These are phyloP conservation scores for Colletotrichum tabaci DNA, from an alignment of 2,329 filamentous ascomycete species.

Conservation along the genomic window DNA sequence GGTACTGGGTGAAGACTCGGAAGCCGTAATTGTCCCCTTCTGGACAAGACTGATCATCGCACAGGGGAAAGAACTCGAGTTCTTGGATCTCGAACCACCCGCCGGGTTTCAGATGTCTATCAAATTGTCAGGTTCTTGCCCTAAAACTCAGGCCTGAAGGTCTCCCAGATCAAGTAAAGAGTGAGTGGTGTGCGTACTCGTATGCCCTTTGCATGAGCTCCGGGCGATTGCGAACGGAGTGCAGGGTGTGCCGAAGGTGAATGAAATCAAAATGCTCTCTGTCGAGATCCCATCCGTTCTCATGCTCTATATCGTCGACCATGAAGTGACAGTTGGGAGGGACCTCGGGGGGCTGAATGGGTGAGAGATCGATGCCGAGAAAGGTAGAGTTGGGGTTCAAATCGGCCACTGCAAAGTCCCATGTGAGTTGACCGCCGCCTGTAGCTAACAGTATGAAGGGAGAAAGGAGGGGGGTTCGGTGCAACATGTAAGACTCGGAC, in stretches of 20 bases:
- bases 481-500: no score
- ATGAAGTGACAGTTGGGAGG: conserved; percentile 67
- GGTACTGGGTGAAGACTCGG: conserved; percentile 61
- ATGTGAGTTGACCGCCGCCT: conserved; percentile 39
- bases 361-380: conserved; percentile 66
- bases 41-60: conserved; percentile 61
- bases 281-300: conserved; percentile 64
- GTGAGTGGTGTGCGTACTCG: conserved; percentile 51
- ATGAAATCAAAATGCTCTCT: conserved; percentile 64
- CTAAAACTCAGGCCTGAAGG: not conserved
- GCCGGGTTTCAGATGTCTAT: conserved; percentile 66
- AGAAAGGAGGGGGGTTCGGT: not conserved
- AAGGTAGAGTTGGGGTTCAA: conserved; percentile 60
- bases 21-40: conserved; percentile 60
- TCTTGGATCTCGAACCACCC: conserved; percentile 67
- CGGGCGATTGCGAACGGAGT: conserved; percentile 59
- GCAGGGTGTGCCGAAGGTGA: conserved; percentile 63
- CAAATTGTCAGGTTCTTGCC: not conserved
- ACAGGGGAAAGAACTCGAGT: conserved; percentile 57
- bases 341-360: conserved; percentile 67
- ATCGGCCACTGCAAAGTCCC: conserved; percentile 59
- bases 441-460: not conserved
- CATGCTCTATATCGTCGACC: conserved; percentile 67
- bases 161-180: not conserved
- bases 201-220: conserved; percentile 60